Base-by-base conservation (phyloP, 2,329 filamentous ascomycete genomes). In the Talaromyces sp. region DNA sequence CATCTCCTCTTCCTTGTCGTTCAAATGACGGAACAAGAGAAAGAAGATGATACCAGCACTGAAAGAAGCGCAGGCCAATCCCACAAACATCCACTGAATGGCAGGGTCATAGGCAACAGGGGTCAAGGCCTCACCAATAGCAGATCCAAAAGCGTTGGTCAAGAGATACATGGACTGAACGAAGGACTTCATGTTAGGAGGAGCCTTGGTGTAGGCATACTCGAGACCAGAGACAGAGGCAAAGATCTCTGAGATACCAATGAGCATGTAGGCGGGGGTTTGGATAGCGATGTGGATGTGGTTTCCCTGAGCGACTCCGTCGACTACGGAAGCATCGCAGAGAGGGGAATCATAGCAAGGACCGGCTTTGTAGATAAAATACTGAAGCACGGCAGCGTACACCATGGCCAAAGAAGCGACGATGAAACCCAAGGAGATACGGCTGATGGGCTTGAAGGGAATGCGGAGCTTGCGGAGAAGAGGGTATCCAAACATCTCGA, bases 171-270 rank as follows among this genome's bases (percentile, higher is more conserved):
- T 52, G 8, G 82, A 78, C 65, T 82, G 77, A 28, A 85, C 80
- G 13, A 82, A 83, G 0, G 81, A 84, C 69, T 85, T 83, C 85
- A 89, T 88, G 68, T 79, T 83, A 41, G 81, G 80, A 1, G 87
- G 87, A 0, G 87, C 87, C 72, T 89, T 89, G 66, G 85, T 88
- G 73, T 85, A 89, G 17, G 86, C 87, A 63, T 89, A 89, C 69
- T 90, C 87, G 10, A 88, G 80, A 61, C 84, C 83, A 1, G 86
- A 88, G 61, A 89, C 84, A 10, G 83, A 86, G 48, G 84, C 84
- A 58, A 84, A 76, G 59, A 81, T 80, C 67, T 88, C 85, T 2
- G 81, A 76, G 13, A 78, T 56, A 68, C 74, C 75, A 57, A 78
- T 77, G 60, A 78, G 67, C 43, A 78, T 61, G 63, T 78, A 77